Evolutionary conservation across 148 eudicot genomes (phyloP).

Genomic region (Tetragonia tetragonoides): DNA sequence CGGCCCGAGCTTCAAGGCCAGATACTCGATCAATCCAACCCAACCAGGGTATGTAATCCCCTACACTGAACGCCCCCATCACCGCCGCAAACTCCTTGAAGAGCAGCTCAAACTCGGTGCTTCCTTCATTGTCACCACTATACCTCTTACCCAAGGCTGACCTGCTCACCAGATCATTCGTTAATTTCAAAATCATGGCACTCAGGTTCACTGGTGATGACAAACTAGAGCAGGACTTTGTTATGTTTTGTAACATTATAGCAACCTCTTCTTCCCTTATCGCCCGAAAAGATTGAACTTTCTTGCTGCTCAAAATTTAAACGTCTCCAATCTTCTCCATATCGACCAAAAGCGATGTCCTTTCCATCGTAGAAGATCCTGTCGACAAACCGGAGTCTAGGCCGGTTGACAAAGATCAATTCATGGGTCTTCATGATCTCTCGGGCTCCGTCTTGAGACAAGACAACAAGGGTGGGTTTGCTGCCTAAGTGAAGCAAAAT

Average conservation of each 20-base stretch:
- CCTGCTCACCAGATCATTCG: conserved; percentile 39
- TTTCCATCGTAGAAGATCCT: conserved; percentile 16
- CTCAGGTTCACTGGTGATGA: conserved; percentile 35
- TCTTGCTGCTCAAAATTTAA: conserved; percentile 38
- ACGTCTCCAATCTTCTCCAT: conserved; percentile 40
- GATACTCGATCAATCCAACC: conserved; percentile 27
- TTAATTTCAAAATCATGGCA: conserved; percentile 21
- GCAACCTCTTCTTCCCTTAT: conserved; percentile 46
- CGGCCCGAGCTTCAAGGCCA: conserved; percentile 26
- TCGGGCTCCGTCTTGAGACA: conserved; percentile 22
- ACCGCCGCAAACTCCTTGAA: conserved; percentile 5
- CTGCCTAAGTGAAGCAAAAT: conserved; percentile 51
- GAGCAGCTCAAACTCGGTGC: conserved; percentile 6
- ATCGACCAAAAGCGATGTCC: conserved; percentile 22
- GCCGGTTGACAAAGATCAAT: conserved; percentile 29
- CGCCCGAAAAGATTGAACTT: conserved; percentile 17
- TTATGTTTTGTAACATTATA: too few relatives aligned
- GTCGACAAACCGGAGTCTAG: not conserved
- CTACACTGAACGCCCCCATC: not conserved
- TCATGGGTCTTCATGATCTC: conserved; percentile 54
- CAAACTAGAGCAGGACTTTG: conserved; percentile 25
- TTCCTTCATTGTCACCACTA: conserved; percentile 8
- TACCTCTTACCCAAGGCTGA: conserved; percentile 35
- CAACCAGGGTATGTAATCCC: conserved; percentile 25
- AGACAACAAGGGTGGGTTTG: conserved; percentile 29